Evolutionary conservation across 148 eudicot species (phyloP).

Genomic region (Vaccinium macrocarpon): DNA sequence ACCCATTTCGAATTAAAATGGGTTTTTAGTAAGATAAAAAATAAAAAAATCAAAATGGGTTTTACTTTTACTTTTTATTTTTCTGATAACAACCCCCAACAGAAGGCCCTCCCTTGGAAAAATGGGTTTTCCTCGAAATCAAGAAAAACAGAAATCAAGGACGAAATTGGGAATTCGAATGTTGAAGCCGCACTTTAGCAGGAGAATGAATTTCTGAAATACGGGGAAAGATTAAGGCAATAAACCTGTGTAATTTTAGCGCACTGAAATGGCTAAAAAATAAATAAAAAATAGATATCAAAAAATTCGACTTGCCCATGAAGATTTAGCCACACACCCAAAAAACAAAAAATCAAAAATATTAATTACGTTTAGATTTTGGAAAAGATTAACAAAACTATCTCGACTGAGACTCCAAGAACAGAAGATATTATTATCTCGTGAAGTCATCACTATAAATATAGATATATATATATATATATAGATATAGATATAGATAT

Average conservation of each 20-base stretch:
- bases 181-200: constrained; percentile 26
- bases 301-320: background rate
- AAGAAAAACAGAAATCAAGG: constrained; percentile 19
- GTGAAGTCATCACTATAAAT: background rate
- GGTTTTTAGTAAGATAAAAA: background rate
- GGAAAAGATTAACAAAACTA: constrained; percentile 1
- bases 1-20: constrained; percentile 5
- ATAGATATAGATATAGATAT: background rate
- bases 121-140: constrained; percentile 18
- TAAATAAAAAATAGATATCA: background rate
- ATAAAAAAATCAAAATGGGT: background rate
- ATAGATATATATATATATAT: background rate
- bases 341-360: too few species aligned
- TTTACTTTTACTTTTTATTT: background rate
- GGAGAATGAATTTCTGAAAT: constrained; percentile 10
- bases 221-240: constrained; percentile 3
- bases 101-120: background rate
- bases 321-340: too few species aligned
- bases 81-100: too few species aligned
- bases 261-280: background rate
- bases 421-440: background rate
- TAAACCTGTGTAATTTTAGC: background rate
- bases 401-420: background rate
- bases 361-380: background rate
- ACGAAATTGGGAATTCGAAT: constrained; percentile 31